Conservation (phyloP, 257 asterid species). For the Craterostigma plantagineum region DNA sequence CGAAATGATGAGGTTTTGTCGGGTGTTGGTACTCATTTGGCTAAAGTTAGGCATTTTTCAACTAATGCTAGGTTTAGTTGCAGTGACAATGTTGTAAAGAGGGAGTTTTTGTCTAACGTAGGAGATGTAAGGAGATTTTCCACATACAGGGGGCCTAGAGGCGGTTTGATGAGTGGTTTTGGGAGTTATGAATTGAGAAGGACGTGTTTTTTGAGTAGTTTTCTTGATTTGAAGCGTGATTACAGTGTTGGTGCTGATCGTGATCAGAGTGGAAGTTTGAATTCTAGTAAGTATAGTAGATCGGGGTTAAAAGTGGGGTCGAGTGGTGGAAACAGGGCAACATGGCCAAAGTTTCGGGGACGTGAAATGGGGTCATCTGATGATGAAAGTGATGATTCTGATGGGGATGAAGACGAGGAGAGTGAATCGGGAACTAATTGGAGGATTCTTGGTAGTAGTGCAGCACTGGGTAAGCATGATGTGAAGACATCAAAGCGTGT, state of each 20-base stretch:
- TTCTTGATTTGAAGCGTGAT: slow-evolving; percentile 17
- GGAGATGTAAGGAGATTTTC: slow-evolving; percentile 28
- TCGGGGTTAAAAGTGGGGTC: slow-evolving; percentile 11
- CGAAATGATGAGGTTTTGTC: no score
- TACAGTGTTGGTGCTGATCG: slow-evolving; percentile 24
- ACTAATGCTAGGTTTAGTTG: slow-evolving; percentile 7
- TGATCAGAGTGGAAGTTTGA: slow-evolving; percentile 9
- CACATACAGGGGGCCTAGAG: slow-evolving; percentile 14
- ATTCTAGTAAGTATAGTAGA: slow-evolving; percentile 19
- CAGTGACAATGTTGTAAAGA: slow-evolving; percentile 2
- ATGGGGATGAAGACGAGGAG: slow-evolving; percentile 14
- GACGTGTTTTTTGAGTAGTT: slow-evolving; percentile 6
- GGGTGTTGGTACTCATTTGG: no score
- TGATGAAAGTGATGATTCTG: slow-evolving; percentile 24
- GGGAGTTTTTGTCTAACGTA: slow-evolving; percentile 6
- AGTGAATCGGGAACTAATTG: slow-evolving; percentile 10
- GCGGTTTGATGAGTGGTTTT: slow-evolving; percentile 11
- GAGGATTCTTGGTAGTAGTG: slow-evolving; percentile 28
- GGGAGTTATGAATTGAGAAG: slow-evolving; percentile 9
- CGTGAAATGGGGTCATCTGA: slow-evolving; percentile 21
- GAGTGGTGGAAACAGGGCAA: slow-evolving; percentile 13
- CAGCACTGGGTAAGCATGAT: slow-evolving; percentile 67
- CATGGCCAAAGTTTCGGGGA: slow-evolving; percentile 43
- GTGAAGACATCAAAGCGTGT: slow-evolving; percentile 41
- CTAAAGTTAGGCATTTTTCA: no score